These are phyloP conservation scores for Dispira parvispora DNA, from an alignment of 192 early-diverging fungal species.

Conservation along the genomic window DNA sequence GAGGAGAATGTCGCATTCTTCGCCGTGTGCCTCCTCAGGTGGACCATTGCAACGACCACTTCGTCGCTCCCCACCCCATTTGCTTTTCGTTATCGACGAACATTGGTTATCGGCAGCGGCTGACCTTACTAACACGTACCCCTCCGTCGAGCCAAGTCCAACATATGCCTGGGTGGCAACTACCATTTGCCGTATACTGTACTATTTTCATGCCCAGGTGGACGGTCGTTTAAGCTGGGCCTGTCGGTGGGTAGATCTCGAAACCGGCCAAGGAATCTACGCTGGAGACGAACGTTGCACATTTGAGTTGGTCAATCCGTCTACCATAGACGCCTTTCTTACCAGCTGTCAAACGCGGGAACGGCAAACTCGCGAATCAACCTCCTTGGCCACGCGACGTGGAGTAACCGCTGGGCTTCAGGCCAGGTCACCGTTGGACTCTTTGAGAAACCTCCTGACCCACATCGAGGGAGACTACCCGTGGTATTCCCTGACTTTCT, in stretches of 20 bases:
- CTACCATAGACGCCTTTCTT: neutral
- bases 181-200: neutral
- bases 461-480: slow-evolving; percentile 1
- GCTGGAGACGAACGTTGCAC: neutral
- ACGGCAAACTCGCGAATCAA: neutral
- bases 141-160: neutral
- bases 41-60: no score
- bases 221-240: neutral
- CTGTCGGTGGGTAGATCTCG: neutral
- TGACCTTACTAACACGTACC: neutral
- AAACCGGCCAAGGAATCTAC: neutral
- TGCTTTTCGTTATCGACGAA: neutral
- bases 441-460: neutral
- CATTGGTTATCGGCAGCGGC: neutral
- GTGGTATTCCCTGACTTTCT: neutral
- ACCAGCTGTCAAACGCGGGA: neutral
- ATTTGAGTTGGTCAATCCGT: neutral
- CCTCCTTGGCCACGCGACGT: neutral
- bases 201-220: neutral
- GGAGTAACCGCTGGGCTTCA: neutral
- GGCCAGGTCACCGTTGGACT: neutral
- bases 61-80: neutral
- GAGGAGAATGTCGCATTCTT: no score
- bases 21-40: no score
- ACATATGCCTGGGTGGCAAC: neutral